phyloP scores from a whole-genome alignment of 306 rosid genomes.

The Trifolium subterraneum region DNA sequence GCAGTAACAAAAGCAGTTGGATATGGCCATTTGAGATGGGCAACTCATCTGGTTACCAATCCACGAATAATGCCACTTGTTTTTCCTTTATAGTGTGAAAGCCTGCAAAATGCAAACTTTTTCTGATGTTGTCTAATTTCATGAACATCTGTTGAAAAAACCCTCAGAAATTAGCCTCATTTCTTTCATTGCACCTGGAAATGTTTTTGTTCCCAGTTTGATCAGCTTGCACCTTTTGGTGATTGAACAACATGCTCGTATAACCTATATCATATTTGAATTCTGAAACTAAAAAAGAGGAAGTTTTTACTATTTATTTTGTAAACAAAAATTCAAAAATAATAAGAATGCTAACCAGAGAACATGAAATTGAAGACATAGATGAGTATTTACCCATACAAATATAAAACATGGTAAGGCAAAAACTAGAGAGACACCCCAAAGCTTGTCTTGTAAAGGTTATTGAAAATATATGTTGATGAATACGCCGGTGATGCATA shows the following conservation, averaged over 20 bases:
- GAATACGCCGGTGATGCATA: slow-evolving; percentile 12
- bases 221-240: slow-evolving; percentile 10
- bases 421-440: slow-evolving; percentile 9
- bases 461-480: not conserved
- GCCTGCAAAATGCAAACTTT: slow-evolving; percentile 9
- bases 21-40: slow-evolving; percentile 12
- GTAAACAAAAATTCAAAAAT: not conserved
- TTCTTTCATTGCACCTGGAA: slow-evolving; percentile 30
- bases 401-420: slow-evolving; percentile 2
- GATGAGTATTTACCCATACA: slow-evolving; percentile 9
- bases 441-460: slow-evolving; percentile 10
- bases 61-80: not conserved
- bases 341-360: not conserved
- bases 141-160: not conserved
- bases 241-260: not conserved
- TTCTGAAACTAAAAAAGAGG: not conserved
- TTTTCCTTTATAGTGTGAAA: slow-evolving; percentile 26
- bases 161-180: slow-evolving; percentile 5
- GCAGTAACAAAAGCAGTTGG: slow-evolving; percentile 1
- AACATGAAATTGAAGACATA: not conserved
- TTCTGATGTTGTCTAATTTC: slow-evolving; percentile 13
- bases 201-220: not conserved
- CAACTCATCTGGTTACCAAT: slow-evolving; percentile 20
- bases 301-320: not conserved
- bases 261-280: slow-evolving; percentile 1